Evolutionary conservation across 768 basidiomycete genomes (phyloP), one percentile per base, ranked within the genome.

Genomic region (Solioccasus polychromus): DNA sequence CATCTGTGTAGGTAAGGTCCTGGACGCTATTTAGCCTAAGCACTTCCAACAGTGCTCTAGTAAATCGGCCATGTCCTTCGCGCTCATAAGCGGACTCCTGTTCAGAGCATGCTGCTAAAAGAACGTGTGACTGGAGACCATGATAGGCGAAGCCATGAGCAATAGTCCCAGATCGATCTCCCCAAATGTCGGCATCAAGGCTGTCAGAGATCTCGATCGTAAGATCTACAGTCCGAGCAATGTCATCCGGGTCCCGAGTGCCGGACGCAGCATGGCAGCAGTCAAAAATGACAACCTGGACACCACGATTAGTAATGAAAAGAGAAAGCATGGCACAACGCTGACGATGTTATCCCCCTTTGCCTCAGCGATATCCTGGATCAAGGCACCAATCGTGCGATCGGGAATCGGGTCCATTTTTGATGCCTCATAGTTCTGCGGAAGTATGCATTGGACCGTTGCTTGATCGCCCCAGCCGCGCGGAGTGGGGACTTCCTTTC

Each of bases 321-420:
- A 30, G 20, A 18, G 15, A 24, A 39, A 2, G 1, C 10, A 3
- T 26, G 14, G 19, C 12, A 28, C 4, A 17, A 18, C 29, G 7
- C 7, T 32, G 32, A 72, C 74, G 17, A 75, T 73, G 44, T 75
- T 76, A 51, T 71, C 64, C 6, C 75, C 75, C 42, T 68, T 71
- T 17, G 31, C 41, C 20, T 55, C 58, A 9, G 75, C 67, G 0
- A 77, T 52, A 14, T 62, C 59, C 41, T 68, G 64, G 15, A 77
- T 52, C 45, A 71, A 52, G 1, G 54, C 52, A 12, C 65, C 67
- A 1, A 77, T 60, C 4, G 72, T 72, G 24, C 71, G 66, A 57
- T 77, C 75, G 4, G 72, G 73, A 39, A 77, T 74, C 0, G 69
- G 71, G 3, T 53, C 17, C 5, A 9, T 8, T 8, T n/a, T n/a